phyloP scores from a whole-genome alignment of 176 grass and related monocot genomes.

The Sorghum bicolor region Sorghum_bicolor_NCBIv3 NC_012877.2:54585501-54586000 shows the following conservation, averaged over 20 bases:
- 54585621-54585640: background rate
- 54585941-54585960: constrained; percentile 24
- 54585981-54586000: constrained; percentile 45
- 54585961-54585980: constrained; percentile 42
- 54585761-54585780: constrained; percentile 13
- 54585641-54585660: constrained; percentile 33
- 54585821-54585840: constrained; percentile 40
- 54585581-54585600: constrained; percentile 26
- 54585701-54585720: constrained; percentile 52
- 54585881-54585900: background rate
- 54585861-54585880: constrained; percentile 15
- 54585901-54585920: background rate
- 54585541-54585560: constrained; percentile 31
- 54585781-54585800: constrained; percentile 41
- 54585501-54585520: constrained; percentile 46
- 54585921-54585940: background rate
- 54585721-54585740: constrained; percentile 51
- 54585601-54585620: background rate
- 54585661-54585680: constrained; percentile 26
- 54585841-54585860: constrained; percentile 33
- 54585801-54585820: constrained; percentile 51
- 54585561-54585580: constrained; percentile 38
- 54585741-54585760: background rate
- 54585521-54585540: constrained; percentile 36
- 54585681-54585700: constrained; percentile 45